Base-by-base conservation (phyloP, 1,139 yeast species). In the Yamadazyma jaroonii region DNA sequence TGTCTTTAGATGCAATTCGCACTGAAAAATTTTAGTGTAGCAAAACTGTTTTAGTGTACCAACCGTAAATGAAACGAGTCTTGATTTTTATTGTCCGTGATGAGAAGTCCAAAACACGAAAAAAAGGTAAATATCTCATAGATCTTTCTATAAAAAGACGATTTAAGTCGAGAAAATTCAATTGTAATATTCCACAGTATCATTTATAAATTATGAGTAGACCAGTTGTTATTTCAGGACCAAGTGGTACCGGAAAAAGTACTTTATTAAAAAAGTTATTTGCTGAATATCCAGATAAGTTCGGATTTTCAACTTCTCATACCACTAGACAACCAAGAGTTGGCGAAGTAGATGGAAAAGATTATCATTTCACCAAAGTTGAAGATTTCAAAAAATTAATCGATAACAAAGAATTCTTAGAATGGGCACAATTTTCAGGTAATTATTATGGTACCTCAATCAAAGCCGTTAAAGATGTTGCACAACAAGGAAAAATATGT, bases 341-440 rank as follows among this genome's bases (percentile, higher is more conserved):
- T 2, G 98, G 98, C 49, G 99, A 92, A 68, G 76, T 72, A 32
- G 72, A 89, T 57, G 97, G 96, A 44, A 77, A 77, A 52, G 96
- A 94, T 61, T 92, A 92, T 73, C 81, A 90, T 65, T 92, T 92
- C 61, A 76, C 77, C 41, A 74, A 84, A 17, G 89, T 84, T 38
- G 94, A 85, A 11, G 78, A 78, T 43, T 92, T 92, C 77, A 75
- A 87, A 64, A 59, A 72, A 49, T 73, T 87, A 61, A 87, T 92
- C 48, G 82, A 72, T 9, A 79, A 79, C 30, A 69, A 78, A 36
- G 85, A 83, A 47, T 94, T 92, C 65, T 82, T 92, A 53, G 99
- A 92, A 65, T 88, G 96, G 95, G 98, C 99, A 9, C 94, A 88
- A 64, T 92, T 92, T 59, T 87, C 96, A 8, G 97, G 97, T 35